phyloP scores from a whole-genome alignment of 371 early-diverging fungal species.

The Mucor racemosus region DNA sequence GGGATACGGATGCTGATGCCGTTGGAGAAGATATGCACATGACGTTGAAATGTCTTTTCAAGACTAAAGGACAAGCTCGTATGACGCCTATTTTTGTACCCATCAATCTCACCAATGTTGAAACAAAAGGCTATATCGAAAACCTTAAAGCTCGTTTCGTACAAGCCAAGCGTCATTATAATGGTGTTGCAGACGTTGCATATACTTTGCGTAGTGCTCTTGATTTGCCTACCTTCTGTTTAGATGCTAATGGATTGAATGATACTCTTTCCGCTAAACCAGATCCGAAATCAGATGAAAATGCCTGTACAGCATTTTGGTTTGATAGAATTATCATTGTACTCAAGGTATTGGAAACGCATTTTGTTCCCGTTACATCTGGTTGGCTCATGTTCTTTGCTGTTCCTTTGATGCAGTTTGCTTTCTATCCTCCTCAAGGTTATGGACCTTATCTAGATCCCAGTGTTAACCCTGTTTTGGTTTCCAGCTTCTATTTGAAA shows the following conservation, averaged over 20 bases:
- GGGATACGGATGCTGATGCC: slow-evolving; percentile 75
- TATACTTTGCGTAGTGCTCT: slow-evolving; percentile 25
- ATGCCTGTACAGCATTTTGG: background rate
- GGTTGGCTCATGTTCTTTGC: slow-evolving; percentile 65
- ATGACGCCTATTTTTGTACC: slow-evolving; percentile 70
- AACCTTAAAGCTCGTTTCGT: slow-evolving; percentile 60
- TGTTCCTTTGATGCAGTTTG: slow-evolving; percentile 56
- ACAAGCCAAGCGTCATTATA: slow-evolving; percentile 67
- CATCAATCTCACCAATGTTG: slow-evolving; percentile 69
- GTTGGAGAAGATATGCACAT: slow-evolving; percentile 81
- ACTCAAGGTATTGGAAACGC: slow-evolving; percentile 53
- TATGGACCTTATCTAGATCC: slow-evolving; percentile 23
- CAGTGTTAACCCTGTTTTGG: slow-evolving; percentile 42
- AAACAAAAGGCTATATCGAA: slow-evolving; percentile 52
- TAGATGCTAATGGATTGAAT: slow-evolving; percentile 48
- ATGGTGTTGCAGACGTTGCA: slow-evolving; percentile 47
- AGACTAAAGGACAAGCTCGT: slow-evolving; percentile 60
- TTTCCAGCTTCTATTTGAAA: slow-evolving; percentile 43
- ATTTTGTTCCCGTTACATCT: slow-evolving; percentile 57
- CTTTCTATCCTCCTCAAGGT: slow-evolving; percentile 37
- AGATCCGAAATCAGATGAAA: background rate
- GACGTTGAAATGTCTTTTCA: slow-evolving; percentile 73
- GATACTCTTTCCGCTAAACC: slow-evolving; percentile 37
- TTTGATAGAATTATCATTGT: slow-evolving; percentile 61
- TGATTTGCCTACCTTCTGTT: slow-evolving; percentile 17